Conservation (phyloP, 2,329 filamentous ascomycete species). For the Curvularia spicifera region DNA sequence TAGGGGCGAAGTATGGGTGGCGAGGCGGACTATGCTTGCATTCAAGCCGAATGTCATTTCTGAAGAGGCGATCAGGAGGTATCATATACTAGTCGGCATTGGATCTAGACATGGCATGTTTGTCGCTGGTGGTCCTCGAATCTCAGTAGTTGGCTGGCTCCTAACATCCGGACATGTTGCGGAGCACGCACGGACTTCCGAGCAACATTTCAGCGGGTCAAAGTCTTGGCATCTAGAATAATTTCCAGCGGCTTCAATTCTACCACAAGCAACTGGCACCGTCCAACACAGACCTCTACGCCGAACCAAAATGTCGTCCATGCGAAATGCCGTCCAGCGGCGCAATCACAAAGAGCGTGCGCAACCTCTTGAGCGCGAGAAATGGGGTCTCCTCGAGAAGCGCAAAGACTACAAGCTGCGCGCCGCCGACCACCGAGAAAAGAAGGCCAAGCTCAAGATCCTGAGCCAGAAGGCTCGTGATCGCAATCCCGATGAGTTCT, state of each 20-base stretch:
- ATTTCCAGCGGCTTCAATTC: slow-evolving; percentile 7
- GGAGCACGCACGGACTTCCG: neutral
- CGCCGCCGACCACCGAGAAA: slow-evolving; percentile 67
- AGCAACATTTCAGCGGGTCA: slow-evolving; percentile 5
- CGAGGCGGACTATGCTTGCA: no score
- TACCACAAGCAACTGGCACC: neutral
- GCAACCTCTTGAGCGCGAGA: slow-evolving; percentile 80
- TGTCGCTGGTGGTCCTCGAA: neutral
- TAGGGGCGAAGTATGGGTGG: neutral
- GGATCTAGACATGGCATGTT: neutral
- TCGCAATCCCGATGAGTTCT: slow-evolving; percentile 70
- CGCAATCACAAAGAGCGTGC: slow-evolving; percentile 90
- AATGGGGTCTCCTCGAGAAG: slow-evolving; percentile 93
- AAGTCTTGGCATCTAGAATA: slow-evolving; percentile 12
- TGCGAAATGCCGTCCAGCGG: slow-evolving; percentile 62
- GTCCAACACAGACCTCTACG: neutral
- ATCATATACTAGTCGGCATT: neutral
- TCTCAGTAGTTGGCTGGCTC: neutral
- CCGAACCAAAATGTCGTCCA: slow-evolving; percentile 38
- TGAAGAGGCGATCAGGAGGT: neutral
- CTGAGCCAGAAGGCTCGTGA: slow-evolving; percentile 66
- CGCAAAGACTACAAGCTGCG: slow-evolving; percentile 80
- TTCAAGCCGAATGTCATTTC: no score
- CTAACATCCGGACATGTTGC: neutral
- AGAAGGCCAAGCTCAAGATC: slow-evolving; percentile 65